Percentiles rank a stretch among this genome's conserved stretches.
phyloP scores from a whole-genome alignment of 345 rosid genomes.

The Dipteronia dyeriana region DNA sequence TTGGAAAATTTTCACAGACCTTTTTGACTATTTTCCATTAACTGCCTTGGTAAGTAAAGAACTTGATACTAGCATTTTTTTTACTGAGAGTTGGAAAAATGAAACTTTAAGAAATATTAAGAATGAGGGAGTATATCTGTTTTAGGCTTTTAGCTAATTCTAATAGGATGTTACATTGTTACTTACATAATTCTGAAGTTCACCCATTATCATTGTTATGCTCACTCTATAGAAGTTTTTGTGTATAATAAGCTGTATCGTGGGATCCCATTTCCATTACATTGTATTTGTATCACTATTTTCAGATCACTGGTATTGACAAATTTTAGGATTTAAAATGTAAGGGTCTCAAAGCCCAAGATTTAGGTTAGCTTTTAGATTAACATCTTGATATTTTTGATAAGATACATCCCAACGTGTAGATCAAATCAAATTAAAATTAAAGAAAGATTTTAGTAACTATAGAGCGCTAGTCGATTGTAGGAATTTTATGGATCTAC shows the following conservation, averaged over 20 bases:
- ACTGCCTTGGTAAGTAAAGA: conserved; percentile 86
- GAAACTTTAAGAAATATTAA: neutral
- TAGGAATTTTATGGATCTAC: neutral
- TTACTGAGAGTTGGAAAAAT: neutral
- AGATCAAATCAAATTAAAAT: neutral
- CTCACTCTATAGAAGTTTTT: neutral
- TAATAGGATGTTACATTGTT: neutral
- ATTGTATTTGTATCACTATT: neutral
- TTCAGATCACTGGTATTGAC: neutral
- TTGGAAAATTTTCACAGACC: conserved; percentile 97
- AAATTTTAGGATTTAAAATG: neutral
- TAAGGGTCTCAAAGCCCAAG: neutral
- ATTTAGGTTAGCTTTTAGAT: neutral
- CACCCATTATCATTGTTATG: neutral
- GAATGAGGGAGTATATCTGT: neutral
- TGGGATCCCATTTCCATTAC: neutral
- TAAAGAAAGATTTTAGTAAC: neutral
- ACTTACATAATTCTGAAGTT: neutral
- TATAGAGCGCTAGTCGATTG: neutral
- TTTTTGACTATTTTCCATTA: conserved; percentile 96
- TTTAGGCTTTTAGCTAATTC: conserved; percentile 15
- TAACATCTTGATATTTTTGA: no score
- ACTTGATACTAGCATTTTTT: conserved; percentile 7
- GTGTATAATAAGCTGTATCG: neutral
- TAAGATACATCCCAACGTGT: neutral